phyloP scores from a whole-genome alignment of 2,329 filamentous ascomycete species.

The Aspergillus sp. region DNA sequence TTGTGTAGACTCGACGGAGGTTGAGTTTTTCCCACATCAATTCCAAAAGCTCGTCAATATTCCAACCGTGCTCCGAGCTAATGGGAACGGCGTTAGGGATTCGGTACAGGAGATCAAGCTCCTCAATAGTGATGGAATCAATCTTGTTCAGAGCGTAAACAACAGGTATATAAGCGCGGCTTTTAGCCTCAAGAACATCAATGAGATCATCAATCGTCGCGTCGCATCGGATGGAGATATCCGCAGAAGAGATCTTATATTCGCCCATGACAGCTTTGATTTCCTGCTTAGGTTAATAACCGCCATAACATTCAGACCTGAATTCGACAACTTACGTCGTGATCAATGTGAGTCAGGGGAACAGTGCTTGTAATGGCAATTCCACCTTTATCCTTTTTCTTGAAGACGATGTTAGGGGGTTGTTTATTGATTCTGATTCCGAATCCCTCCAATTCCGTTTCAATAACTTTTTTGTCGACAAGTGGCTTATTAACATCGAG shows the following conservation, averaged over 20 bases:
- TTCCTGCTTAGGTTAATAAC: slow-evolving; percentile 54
- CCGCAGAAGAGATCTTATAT: slow-evolving; percentile 93
- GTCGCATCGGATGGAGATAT: slow-evolving; percentile 97
- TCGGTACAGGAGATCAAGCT: slow-evolving; percentile 91
- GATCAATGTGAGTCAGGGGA: slow-evolving; percentile 85
- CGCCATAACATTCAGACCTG: not conserved
- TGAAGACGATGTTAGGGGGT: slow-evolving; percentile 98
- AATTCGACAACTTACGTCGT: slow-evolving; percentile 56
- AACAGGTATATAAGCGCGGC: slow-evolving; percentile 95
- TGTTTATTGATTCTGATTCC: slow-evolving; percentile 97
- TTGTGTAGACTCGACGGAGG: slow-evolving; percentile 91
- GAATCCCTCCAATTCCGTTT: slow-evolving; percentile 92
- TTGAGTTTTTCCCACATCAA: slow-evolving; percentile 98
- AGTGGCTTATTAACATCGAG: slow-evolving; percentile 98
- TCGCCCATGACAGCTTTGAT: slow-evolving; percentile 98
- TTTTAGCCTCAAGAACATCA: slow-evolving; percentile 91
- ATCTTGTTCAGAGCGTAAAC: slow-evolving; percentile 99
- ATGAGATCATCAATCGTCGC: slow-evolving; percentile 97
- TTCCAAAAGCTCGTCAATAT: slow-evolving; percentile 94
- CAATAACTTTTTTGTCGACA: slow-evolving; percentile 94
- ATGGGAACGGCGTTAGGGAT: slow-evolving; percentile 97
- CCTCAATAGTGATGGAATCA: slow-evolving; percentile 95
- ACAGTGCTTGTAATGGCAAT: slow-evolving; percentile 95
- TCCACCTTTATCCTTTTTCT: slow-evolving; percentile 98
- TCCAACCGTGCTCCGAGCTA: slow-evolving; percentile 97